phyloP scores from a whole-genome alignment of 2,329 filamentous ascomycete species.

The Monosporascus sp. region DNA sequence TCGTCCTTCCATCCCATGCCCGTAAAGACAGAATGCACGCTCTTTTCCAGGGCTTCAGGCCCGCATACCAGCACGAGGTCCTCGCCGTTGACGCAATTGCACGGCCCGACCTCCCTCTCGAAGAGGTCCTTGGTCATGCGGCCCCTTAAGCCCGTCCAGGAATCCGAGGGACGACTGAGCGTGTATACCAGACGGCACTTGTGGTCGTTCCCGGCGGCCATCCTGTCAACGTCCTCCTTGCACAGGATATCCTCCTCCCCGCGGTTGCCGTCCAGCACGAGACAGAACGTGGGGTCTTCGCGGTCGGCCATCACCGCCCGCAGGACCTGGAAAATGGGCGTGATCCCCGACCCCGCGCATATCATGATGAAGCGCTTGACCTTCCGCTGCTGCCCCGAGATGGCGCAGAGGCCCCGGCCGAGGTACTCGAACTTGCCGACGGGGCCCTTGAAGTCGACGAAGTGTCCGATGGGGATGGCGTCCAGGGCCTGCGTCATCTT shows the following conservation, averaged over 20 bases:
- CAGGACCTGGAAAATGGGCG: conserved; percentile 83
- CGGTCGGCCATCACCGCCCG: conserved; percentile 64
- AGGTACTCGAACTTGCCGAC: conserved; percentile 81
- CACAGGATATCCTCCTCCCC: conserved; percentile 78
- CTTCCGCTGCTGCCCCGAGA: conserved; percentile 51
- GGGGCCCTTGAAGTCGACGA: conserved; percentile 82
- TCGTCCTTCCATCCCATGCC: conserved; percentile 67
- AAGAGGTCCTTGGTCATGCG: conserved; percentile 62
- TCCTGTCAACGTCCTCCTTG: conserved; percentile 62
- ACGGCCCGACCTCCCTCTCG: conserved; percentile 48
- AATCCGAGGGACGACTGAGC: conserved; percentile 56
- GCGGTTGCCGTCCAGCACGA: conserved; percentile 76
- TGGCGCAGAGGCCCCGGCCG: conserved; percentile 57
- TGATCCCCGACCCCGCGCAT: conserved; percentile 83
- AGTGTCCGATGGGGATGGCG: conserved; percentile 63
- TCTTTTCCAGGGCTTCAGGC: conserved; percentile 69
- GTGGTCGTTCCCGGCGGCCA: conserved; percentile 48
- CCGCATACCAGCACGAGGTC: conserved; percentile 75
- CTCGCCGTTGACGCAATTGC: conserved; percentile 33
- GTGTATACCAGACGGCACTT: conserved; percentile 65
- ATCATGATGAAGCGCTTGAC: conserved; percentile 78
- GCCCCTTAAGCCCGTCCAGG: conserved; percentile 66
- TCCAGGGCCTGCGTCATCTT: conserved; percentile 81
- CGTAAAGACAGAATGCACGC: conserved; percentile 40
- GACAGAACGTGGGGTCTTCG: conserved; percentile 61